A percentile compares a stretch with the other conserved stretches of the same genome.
phyloP scores from a whole-genome alignment of 169 alveolate species.

The Eimeria zaria region DNA sequence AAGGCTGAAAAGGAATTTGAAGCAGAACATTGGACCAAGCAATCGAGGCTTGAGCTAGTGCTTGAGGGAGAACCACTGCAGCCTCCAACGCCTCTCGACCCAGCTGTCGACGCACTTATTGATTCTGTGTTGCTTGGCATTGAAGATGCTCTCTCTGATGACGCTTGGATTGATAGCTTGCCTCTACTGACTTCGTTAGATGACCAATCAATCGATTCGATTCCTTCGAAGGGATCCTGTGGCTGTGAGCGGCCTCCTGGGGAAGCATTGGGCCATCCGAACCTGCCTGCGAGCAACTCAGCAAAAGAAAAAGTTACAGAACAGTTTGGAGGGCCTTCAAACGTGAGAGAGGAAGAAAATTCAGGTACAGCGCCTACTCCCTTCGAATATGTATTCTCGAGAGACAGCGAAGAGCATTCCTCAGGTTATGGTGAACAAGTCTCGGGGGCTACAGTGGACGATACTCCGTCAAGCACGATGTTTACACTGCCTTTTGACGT shows the following conservation, averaged over 20 bases:
- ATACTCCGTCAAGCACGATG: neutral
- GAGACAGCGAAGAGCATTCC: neutral
- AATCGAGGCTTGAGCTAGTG: neutral
- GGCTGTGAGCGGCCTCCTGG: neutral
- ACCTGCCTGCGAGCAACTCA: neutral
- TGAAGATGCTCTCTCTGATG: neutral
- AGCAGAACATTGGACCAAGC: neutral
- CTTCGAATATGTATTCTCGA: neutral
- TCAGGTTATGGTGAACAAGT: neutral
- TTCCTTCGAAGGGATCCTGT: neutral
- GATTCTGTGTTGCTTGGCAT: neutral
- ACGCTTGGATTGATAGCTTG: neutral
- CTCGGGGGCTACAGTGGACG: neutral
- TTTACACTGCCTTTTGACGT: neutral
- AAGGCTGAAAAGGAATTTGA: neutral
- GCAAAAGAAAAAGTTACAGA: neutral
- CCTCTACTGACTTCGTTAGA: neutral
- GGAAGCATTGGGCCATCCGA: neutral
- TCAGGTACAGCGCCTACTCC: neutral
- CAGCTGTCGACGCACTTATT: neutral
- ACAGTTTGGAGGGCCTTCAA: neutral
- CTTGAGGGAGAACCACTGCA: neutral
- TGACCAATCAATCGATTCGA: neutral
- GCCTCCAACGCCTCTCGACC: neutral
- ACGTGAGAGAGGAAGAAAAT: too few species aligned